Conservation (phyloP, 208 protist species). For the Trypanosoma vivax region DNA sequence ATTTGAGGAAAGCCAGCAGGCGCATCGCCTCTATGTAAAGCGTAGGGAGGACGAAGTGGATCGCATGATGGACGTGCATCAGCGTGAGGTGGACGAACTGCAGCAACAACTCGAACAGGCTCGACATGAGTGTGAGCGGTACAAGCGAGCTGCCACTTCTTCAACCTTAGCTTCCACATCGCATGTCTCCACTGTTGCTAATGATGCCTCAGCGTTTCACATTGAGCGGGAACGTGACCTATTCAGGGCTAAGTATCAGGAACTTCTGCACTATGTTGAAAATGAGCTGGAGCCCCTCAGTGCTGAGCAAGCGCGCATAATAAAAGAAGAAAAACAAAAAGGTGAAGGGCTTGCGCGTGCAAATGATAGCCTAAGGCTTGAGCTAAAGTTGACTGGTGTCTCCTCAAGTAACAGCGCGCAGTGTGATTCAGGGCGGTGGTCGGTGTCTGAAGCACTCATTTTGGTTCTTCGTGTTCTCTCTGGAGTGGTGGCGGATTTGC, state of each 20-base stretch:
- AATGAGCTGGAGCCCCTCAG: conserved; percentile 32
- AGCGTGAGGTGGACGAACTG: conserved; percentile 12
- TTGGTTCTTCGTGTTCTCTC: conserved; percentile 30
- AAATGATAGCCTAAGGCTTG: conserved; percentile 9
- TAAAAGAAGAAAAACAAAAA: conserved; percentile 9
- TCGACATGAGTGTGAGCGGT: conserved; percentile 13
- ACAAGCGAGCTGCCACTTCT: conserved; percentile 7
- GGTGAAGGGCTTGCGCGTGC: neutral
- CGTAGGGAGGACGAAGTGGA: conserved; percentile 16
- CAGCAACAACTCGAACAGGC: conserved; percentile 6
- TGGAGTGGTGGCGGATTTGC: conserved; percentile 28
- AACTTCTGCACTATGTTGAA: conserved; percentile 24
- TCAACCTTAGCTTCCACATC: neutral
- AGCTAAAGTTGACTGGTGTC: conserved; percentile 4
- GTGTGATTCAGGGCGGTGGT: neutral
- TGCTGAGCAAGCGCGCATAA: conserved; percentile 18
- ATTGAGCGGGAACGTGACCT: conserved; percentile 6
- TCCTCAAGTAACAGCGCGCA: neutral
- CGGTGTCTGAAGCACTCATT: conserved; percentile 24
- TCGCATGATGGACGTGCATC: conserved; percentile 8
- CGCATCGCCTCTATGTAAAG: conserved; percentile 9
- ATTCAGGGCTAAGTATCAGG: conserved; percentile 26
- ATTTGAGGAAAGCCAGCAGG: conserved; percentile 9
- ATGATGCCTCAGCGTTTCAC: neutral
- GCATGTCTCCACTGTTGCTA: neutral